Conservation (phyloP, 1,139 yeast genomes). For the Suhomyces terraborum region DNA sequence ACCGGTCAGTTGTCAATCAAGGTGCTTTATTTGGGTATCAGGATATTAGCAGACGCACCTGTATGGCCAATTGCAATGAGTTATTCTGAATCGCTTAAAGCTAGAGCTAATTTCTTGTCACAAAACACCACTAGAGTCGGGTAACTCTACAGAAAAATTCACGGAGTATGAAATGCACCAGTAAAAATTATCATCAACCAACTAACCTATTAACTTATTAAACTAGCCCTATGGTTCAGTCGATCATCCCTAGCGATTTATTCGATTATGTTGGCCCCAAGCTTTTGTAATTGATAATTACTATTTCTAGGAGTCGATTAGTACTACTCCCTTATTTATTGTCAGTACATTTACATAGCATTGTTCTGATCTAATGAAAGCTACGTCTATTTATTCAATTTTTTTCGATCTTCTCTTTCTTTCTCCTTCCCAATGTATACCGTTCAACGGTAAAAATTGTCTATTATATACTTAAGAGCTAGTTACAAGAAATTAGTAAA, state of each 20-base stretch:
- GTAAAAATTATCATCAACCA: background rate
- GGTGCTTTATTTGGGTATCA: conserved; percentile 64
- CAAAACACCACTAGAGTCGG: conserved; percentile 7
- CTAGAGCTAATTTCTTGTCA: conserved; percentile 51
- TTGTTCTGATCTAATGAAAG: conserved; percentile 7
- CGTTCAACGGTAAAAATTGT: conserved; percentile 2
- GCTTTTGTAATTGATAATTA: no score
- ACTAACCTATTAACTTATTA: background rate
- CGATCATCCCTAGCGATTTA: no score
- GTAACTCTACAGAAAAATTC: conserved; percentile 2
- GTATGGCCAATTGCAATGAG: conserved; percentile 79
- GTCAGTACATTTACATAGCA: conserved; percentile 1
- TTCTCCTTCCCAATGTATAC: no score
- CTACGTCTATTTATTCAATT: conserved; percentile 3
- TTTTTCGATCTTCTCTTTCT: no score
- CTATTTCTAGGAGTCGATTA: no score
- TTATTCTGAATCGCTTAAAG: conserved; percentile 73
- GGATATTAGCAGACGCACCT: conserved; percentile 78
- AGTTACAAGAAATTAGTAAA: conserved; percentile 1
- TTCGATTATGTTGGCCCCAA: no score
- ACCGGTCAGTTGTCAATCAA: conserved; percentile 56
- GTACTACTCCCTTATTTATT: conserved; percentile 1
- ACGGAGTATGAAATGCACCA: no score
- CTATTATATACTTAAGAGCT: background rate
- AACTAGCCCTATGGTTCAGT: background rate